Percentiles rank a stretch among this genome's conserved stretches.
phyloP scores from a whole-genome alignment of 2,329 filamentous ascomycete species.

The Alternaria infectoria region DNA sequence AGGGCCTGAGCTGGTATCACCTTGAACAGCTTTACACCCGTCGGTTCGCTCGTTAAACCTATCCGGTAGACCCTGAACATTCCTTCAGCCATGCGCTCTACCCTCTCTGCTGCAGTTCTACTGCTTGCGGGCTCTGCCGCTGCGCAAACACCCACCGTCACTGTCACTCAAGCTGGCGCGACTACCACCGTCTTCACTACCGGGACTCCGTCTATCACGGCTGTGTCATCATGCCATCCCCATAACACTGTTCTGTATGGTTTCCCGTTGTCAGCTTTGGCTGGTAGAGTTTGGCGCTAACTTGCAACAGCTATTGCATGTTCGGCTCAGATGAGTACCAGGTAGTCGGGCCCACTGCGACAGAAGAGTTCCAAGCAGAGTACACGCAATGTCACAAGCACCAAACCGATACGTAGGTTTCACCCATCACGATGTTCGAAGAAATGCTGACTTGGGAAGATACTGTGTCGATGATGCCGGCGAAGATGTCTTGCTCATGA shows the following conservation, averaged over 20 bases:
- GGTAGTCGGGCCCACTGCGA: conserved; percentile 60
- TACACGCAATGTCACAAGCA: conserved; percentile 72
- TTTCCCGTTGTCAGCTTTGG: neutral
- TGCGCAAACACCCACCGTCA: conserved; percentile 24
- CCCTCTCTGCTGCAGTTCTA: conserved; percentile 3
- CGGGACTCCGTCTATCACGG: conserved; percentile 45
- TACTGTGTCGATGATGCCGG: conserved; percentile 68
- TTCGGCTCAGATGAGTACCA: conserved; percentile 52
- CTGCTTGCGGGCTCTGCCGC: conserved; percentile 14
- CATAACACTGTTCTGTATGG: conserved; percentile 55
- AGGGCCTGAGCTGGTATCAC: conserved; percentile 15
- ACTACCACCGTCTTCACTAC: conserved; percentile 4
- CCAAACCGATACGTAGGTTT: conserved; percentile 61
- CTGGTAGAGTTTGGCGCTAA: conserved; percentile 14
- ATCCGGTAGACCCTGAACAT: conserved; percentile 16
- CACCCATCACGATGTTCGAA: neutral
- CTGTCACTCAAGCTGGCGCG: conserved; percentile 4
- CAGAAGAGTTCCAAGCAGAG: conserved; percentile 62
- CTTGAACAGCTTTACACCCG: neutral
- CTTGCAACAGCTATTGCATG: conserved; percentile 51
- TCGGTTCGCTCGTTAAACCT: neutral
- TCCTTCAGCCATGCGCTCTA: conserved; percentile 9
- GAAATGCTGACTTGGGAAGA: conserved; percentile 46
- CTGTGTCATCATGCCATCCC: conserved; percentile 61
- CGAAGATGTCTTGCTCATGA: conserved; percentile 64